Evolutionary conservation across 129 eudicot genomes (phyloP), one percentile per base, ranked within the genome.

Genomic region (Ambrosia trifida): DNA sequence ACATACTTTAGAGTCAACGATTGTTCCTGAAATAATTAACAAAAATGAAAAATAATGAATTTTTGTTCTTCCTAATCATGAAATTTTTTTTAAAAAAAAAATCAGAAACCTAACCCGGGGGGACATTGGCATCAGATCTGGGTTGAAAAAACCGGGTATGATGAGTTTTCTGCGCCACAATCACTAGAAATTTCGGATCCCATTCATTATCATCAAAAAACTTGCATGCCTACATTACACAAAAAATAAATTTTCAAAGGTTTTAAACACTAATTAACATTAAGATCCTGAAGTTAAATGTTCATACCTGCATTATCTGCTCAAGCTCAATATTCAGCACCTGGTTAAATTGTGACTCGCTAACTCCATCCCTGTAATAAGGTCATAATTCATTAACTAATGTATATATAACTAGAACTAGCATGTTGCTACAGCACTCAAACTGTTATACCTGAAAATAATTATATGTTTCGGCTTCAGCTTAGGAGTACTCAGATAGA

Each of bases 111-210:
- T 45, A 47, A 91, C 97, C 97, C 57, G 96, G 91, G 24, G 95
- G 95, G 64, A 92, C 96, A 49, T 86, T 88, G n/a, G 79, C 86
- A 38, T 84, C 77, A 5, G 66, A 35, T 16, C 65, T 69, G 0
- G 89, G 36, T 36, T 79, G 95, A 76, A 89, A 89, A 10, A 92
- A 83, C 56, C 89, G 89, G 2, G 96, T 89, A 71, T 89, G 96
- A 28, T 92, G 98, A 69, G 88, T 81, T 69, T 93, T 93, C 44
- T 89, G 95, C 4, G 96, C 98, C 59, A 93, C 87, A 4, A 89
- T 66, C 9, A 93, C 68, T 31, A 51, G 7, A 53, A 93, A 93
- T 81, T 89, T 87, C 0, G 96, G 98, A 0, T 46, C 19, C 87
- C 91, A 82, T 0, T 28, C 44, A 2, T 40, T 17, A 8, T 74